These are phyloP conservation scores for Xerocomus brunneocitrinus DNA, from an alignment of 768 basidiomycete species.

Conservation along the genomic window DNA sequence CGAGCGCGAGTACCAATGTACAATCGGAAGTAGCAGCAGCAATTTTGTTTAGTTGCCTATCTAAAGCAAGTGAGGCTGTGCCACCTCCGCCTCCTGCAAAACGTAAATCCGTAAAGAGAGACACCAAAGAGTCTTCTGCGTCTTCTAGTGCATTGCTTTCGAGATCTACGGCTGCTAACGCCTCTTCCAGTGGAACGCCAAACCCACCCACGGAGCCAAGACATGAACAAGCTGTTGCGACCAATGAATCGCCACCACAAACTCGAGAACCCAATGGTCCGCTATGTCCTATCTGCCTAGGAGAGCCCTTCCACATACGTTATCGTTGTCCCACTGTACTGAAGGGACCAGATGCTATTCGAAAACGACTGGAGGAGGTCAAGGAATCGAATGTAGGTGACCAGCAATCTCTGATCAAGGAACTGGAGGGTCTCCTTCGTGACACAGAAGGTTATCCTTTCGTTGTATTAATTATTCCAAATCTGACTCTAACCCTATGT, in stretches of 20 bases:
- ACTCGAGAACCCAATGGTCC: conserved; percentile 4
- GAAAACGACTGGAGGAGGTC: conserved; percentile 43
- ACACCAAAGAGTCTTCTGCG: conserved; percentile 1
- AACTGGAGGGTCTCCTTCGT: conserved; percentile 36
- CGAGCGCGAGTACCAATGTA: conserved; percentile 15
- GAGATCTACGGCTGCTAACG: neutral
- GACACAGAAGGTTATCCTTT: conserved; percentile 25
- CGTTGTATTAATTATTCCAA: neutral
- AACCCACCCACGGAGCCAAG: neutral
- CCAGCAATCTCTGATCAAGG: conserved; percentile 34
- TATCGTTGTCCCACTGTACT: conserved; percentile 46
- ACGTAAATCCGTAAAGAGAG: conserved; percentile 8
- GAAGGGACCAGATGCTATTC: conserved; percentile 40
- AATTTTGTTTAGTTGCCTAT: conserved; percentile 10
- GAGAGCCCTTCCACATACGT: conserved; percentile 43
- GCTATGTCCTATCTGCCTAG: conserved; percentile 44
- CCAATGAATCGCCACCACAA: neutral
- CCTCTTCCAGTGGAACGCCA: neutral
- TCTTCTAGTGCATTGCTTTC: neutral
- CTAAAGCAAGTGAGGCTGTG: conserved; percentile 1
- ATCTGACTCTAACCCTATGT: conserved; percentile 11
- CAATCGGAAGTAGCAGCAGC: conserved; percentile 17
- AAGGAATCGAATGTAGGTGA: conserved; percentile 21
- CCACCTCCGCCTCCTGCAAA: conserved; percentile 9
- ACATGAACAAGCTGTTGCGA: neutral